Percentiles rank a stretch among this genome's conserved stretches.
Evolutionary conservation across 495 filamentous ascomycete species (phyloP).

Genomic region (Aspergillus affinis): DNA sequence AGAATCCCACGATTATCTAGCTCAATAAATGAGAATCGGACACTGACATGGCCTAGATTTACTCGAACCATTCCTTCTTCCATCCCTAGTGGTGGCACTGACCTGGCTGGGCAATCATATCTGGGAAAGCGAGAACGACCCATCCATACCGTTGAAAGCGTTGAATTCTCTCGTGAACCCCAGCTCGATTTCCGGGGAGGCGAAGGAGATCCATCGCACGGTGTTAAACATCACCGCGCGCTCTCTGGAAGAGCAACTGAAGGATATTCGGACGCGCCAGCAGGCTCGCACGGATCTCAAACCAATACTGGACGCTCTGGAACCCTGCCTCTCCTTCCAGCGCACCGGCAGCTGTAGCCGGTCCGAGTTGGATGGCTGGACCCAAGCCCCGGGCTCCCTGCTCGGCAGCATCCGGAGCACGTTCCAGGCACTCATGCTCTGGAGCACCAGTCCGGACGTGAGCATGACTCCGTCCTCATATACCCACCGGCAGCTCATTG

Average conservation of each 20-base stretch:
- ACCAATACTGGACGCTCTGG: conserved; percentile 67
- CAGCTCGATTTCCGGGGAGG: conserved; percentile 75
- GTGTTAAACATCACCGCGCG: conserved; percentile 81
- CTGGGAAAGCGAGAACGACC: conserved; percentile 65
- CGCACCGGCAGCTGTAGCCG: conserved; percentile 64
- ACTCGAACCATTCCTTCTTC: conserved; percentile 84
- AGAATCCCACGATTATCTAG: conserved; percentile 24
- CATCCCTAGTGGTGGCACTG: conserved; percentile 79
- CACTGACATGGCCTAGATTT: conserved; percentile 54
- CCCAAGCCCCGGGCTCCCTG: conserved; percentile 59
- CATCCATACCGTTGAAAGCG: conserved; percentile 64
- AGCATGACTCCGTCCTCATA: conserved; percentile 71
- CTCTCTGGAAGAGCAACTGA: conserved; percentile 72
- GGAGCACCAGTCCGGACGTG: conserved; percentile 65
- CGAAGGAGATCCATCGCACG: conserved; percentile 73
- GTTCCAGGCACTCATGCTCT: conserved; percentile 67
- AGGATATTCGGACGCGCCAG: conserved; percentile 67
- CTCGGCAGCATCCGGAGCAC: conserved; percentile 60
- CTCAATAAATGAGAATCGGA: conserved; percentile 1
- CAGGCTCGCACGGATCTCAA: conserved; percentile 69
- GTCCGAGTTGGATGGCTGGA: conserved; percentile 77
- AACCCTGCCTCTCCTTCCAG: conserved; percentile 65
- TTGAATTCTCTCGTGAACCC: conserved; percentile 75
- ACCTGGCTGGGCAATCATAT: conserved; percentile 78
- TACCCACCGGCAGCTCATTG: conserved; percentile 72